phyloP scores from a whole-genome alignment of 2,329 filamentous ascomycete species.

The Exophiala sp. region DNA sequence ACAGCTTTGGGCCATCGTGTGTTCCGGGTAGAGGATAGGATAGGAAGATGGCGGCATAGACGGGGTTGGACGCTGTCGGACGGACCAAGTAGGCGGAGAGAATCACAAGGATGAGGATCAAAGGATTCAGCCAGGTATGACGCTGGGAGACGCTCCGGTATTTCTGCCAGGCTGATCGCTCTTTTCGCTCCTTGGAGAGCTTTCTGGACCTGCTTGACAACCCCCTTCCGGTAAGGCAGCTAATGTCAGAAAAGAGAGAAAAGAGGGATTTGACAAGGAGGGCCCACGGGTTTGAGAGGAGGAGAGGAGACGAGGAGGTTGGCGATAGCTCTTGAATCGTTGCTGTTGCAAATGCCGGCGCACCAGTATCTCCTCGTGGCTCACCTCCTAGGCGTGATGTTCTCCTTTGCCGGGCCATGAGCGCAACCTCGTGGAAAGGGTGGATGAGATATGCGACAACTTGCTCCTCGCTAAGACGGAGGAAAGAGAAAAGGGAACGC shows the following conservation, averaged over 20 bases:
- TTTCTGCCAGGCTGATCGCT: constrained; percentile 39
- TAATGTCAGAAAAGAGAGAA: too few species aligned
- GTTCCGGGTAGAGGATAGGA: constrained; percentile 62
- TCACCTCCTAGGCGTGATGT: constrained; percentile 43
- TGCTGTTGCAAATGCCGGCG: constrained; percentile 43
- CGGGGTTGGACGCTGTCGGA: constrained; percentile 67
- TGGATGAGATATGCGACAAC: too few species aligned
- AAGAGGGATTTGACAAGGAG: too few species aligned
- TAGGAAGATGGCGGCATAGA: constrained; percentile 73
- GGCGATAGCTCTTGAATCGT: constrained; percentile 36
- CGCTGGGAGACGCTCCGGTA: constrained; percentile 34
- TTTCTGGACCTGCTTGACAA: constrained; percentile 18
- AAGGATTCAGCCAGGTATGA: constrained; percentile 58
- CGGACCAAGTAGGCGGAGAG: constrained; percentile 62
- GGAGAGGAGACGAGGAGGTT: constrained; percentile 13
- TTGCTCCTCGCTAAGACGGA: too few species aligned
- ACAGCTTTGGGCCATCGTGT: constrained; percentile 51
- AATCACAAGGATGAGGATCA: constrained; percentile 58
- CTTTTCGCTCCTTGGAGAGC: constrained; percentile 41
- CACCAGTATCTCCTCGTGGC: constrained; percentile 44
- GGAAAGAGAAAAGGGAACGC: too few species aligned
- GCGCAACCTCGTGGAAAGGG: too few species aligned
- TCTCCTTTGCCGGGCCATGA: constrained; percentile 35
- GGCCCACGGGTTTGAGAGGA: too few species aligned
- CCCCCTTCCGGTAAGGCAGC: too few species aligned